Base-by-base conservation (phyloP, 169 alveolate genomes). In the Eimeria nieschulzi region DNA sequence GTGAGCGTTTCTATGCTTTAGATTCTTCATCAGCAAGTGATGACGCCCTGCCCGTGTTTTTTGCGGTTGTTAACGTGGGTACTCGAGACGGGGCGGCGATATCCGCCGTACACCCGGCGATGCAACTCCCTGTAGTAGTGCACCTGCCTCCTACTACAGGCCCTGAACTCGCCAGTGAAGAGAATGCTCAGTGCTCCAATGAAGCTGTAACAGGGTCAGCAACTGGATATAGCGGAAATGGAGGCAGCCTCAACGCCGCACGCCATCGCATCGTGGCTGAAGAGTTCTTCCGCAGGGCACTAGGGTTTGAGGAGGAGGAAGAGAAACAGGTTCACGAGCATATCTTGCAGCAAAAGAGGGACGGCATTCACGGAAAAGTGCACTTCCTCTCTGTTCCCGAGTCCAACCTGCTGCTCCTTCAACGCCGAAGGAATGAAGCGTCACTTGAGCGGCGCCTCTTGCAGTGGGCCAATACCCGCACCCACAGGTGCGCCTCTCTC, bases 51-150 rank as follows among this genome's bases (percentile, higher is more conserved):
- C 88, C 88, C 17, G 88, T 61, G 5, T 59, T 80, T 33, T 80
- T 80, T 61, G 88, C 64, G 23, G 21, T 80, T 61, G 88, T 80
- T 26, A 80, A 80, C 39, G 70, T 80, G 54, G 88, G 88, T 9
- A 55, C 75, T 19, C 75, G 88, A 61, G 88, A 80, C 39, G 88
- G 88, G 7, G 88, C 88, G 54, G 88, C 76, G 61, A 80, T 80
- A 59, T 80, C 88, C 21, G 88, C 88, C 5, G 61, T 80, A 26
- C 88, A 80, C 39, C 88, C 88, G 17, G 88, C 88, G 23, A 80
- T 80, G 88, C 88, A 80, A 51, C 25, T 80, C 23, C 88, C 88
- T 9, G 56, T 80, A 25, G 88, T 61, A 13, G 39, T 80, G 59
- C 59, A 80, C 76, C 23, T 80, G 88, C 76, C 88, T 21, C 88